Evolutionary conservation across 108 stramenopile genomes (phyloP), one percentile per base, ranked within the genome.

Genomic region (Cyclotella kingstonii): DNA sequence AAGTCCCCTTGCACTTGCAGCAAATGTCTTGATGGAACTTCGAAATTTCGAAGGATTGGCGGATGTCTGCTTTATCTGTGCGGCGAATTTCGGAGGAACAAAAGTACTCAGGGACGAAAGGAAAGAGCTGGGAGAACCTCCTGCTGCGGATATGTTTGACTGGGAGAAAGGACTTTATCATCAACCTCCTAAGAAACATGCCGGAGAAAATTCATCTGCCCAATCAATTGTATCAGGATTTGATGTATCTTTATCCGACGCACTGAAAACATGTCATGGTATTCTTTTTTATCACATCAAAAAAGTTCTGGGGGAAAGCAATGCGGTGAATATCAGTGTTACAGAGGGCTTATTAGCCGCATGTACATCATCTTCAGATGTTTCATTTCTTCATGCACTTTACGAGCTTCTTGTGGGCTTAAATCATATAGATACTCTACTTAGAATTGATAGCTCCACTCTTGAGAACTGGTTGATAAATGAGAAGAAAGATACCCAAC

Each of bases 101-200:
- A 76, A 60, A 40, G 72, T 67, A 17, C 48, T 12, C 15, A 42
- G 66, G 11, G 57, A 70, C 39, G 68, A 69, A 15, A 55, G 57
- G 3, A 72, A 79, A 34, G 68, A 74, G 33, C 22, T 59, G 9
- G 62, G 73, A 39, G 72, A 63, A 52, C 54, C 53, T 44, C 22
- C 43, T 12, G 68, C 41, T 29, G 45, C 63, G 17, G 57, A 26
- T 9, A 55, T 73, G 44, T 63, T 85, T 43, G 57, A 49, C 12
- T 94, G 93, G 93, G 93, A 94, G 61, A 73, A 60, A 44, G 77
- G 81, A 10, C 68, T 94, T 36, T 94, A 94, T 57, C 87, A 90
- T 43, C 76, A 73, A 36, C 71, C 59, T 45, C 68, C 33, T 0
- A 36, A 34, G 2, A 11, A 28, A 25, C 29, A 48, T 15, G 48